A percentile compares a stretch with the other conserved stretches of the same genome.
These are phyloP conservation scores for Elaeis oleifera DNA, from an alignment of 202 grass and related monocot species.

Conservation along the genomic window DNA sequence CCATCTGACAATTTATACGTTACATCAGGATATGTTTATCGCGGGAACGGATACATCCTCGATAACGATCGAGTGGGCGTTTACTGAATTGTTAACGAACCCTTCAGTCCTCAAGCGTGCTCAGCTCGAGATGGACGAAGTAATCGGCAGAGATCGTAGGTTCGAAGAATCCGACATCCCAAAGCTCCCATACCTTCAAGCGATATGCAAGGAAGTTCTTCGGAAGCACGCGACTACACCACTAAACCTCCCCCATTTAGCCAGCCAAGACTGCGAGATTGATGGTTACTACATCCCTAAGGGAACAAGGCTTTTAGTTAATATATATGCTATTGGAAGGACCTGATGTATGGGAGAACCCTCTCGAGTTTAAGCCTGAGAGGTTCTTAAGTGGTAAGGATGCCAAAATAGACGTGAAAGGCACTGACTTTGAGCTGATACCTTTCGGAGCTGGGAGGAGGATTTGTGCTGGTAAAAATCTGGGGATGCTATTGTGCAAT, in stretches of 20 bases:
- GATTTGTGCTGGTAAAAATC: constrained; percentile 70
- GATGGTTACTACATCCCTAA: constrained; percentile 42
- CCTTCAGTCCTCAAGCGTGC: constrained; percentile 34
- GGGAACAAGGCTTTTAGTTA: constrained; percentile 52
- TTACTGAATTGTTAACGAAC: constrained; percentile 57
- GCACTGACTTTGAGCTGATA: constrained; percentile 74
- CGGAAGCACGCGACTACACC: constrained; percentile 71
- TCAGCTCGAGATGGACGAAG: constrained; percentile 58
- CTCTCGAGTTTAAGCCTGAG: constrained; percentile 60
- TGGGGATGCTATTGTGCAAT: constrained; percentile 80
- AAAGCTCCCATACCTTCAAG: constrained; percentile 65
- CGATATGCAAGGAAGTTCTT: constrained; percentile 69
- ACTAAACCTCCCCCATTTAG: constrained; percentile 70
- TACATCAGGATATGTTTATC: constrained; percentile 70
- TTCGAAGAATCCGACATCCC: constrained; percentile 63
- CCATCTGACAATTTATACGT: neutral
- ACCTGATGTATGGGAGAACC: constrained; percentile 40
- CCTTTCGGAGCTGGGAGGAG: constrained; percentile 67
- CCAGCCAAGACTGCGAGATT: constrained; percentile 49
- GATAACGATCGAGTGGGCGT: constrained; percentile 79
- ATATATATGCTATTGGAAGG: constrained; percentile 79
- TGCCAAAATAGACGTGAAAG: constrained; percentile 38
- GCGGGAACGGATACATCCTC: constrained; percentile 84
- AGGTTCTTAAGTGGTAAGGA: constrained; percentile 35
- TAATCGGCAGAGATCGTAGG: constrained; percentile 38